These are phyloP conservation scores for Gynandropsis gynandra DNA, from an alignment of 345 rosid species.

Conservation along the genomic window DNA sequence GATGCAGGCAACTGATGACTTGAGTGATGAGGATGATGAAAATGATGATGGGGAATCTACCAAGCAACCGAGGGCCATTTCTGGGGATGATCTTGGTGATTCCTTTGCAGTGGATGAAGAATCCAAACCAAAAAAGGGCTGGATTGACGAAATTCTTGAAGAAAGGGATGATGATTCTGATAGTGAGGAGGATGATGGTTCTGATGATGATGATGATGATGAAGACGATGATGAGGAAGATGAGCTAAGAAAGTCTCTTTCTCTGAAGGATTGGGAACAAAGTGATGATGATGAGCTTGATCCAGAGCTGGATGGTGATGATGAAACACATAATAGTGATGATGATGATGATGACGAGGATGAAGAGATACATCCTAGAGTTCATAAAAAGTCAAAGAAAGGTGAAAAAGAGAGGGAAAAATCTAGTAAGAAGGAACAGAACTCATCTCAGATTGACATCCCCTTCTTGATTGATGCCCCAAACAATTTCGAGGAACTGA, in stretches of 20 bases:
- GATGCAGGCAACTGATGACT: constrained; percentile 63
- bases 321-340: constrained; percentile 29
- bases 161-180: constrained; percentile 49
- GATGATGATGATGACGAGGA: constrained; percentile 26
- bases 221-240: constrained; percentile 44
- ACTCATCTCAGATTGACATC: constrained; percentile 35
- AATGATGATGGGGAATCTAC: constrained; percentile 33
- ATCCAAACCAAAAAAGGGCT: constrained; percentile 46
- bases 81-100: constrained; percentile 94
- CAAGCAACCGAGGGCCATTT: constrained; percentile 37
- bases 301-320: constrained; percentile 50
- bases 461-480: constrained; percentile 80
- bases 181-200: constrained; percentile 45
- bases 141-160: constrained; percentile 86
- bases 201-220: constrained; percentile 48
- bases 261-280: constrained; percentile 80
- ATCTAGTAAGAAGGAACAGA: constrained; percentile 24
- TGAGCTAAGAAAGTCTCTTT: constrained; percentile 23
- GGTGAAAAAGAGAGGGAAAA: constrained; percentile 22
- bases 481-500: constrained; percentile 57
- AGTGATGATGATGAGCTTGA: constrained; percentile 78
- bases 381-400: constrained; percentile 30
- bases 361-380: constrained; percentile 28
- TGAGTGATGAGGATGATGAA: constrained; percentile 71
- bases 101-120: constrained; percentile 66